phyloP scores from a whole-genome alignment of 305 asterid genomes.

The Lippia alba region DNA sequence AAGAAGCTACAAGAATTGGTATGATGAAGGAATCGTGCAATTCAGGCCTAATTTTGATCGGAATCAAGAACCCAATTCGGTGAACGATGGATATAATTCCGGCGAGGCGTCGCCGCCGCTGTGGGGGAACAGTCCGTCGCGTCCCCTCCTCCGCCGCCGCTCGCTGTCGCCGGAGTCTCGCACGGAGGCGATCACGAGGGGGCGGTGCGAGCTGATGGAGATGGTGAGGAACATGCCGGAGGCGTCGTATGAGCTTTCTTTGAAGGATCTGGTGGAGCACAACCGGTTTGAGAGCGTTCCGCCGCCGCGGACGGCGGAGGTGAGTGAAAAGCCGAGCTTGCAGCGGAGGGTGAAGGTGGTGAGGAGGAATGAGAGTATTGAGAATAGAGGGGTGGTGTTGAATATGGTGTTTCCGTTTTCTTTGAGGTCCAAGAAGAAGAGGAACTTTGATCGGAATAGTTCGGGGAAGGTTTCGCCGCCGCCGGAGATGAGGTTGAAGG shows the following conservation, averaged over 20 bases:
- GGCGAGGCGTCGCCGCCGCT: slow-evolving; percentile 59
- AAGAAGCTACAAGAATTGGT: no score
- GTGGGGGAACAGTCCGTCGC: slow-evolving; percentile 50
- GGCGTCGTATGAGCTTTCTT: slow-evolving; percentile 44
- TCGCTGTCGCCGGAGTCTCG: slow-evolving; percentile 39
- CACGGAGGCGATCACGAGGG: slow-evolving; percentile 47
- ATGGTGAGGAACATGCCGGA: slow-evolving; percentile 61
- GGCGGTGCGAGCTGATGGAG: slow-evolving; percentile 61
- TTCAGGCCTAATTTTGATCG: background rate
- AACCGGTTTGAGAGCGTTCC: background rate
- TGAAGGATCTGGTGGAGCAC: slow-evolving; percentile 52
- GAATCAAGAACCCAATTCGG: background rate
- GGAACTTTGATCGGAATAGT: slow-evolving; percentile 1
- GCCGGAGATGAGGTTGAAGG: slow-evolving; percentile 40
- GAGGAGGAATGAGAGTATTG: slow-evolving; percentile 38
- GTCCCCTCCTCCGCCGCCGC: slow-evolving; percentile 38
- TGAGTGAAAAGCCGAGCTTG: slow-evolving; percentile 30
- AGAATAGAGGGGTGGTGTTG: slow-evolving; percentile 52
- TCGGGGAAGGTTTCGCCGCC: slow-evolving; percentile 49
- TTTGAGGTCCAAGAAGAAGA: slow-evolving; percentile 42
- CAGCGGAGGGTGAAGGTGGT: slow-evolving; percentile 9
- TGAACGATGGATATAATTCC: slow-evolving; percentile 32
- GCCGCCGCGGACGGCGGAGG: background rate
- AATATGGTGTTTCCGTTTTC: slow-evolving; percentile 65
- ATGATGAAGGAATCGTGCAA: background rate